Evolutionary conservation across 352 stramenopile species (phyloP).

Genomic region (Phytophthora citrophthora): DNA sequence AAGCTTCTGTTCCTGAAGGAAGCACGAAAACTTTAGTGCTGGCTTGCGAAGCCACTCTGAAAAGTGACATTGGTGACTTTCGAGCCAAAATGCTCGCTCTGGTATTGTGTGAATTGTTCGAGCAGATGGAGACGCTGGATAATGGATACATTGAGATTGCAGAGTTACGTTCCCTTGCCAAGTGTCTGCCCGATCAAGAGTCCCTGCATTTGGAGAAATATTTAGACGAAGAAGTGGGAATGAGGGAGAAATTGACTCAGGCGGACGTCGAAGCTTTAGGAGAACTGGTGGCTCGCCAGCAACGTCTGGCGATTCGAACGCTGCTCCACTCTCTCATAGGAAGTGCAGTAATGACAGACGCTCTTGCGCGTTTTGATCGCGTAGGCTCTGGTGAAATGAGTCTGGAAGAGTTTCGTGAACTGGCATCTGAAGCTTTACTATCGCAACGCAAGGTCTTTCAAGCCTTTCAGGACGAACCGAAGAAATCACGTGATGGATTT

Average conservation of each 20-base stretch:
- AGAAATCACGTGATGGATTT: constrained; percentile 36
- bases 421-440: constrained; percentile 48
- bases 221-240: constrained; percentile 25
- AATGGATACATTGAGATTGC: constrained; percentile 73
- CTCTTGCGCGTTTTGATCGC: constrained; percentile 58
- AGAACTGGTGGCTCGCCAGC: constrained; percentile 34
- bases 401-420: constrained; percentile 67
- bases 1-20: not conserved
- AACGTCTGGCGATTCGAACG: constrained; percentile 21
- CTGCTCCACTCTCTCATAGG: constrained; percentile 54
- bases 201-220: constrained; percentile 3
- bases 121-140: constrained; percentile 69
- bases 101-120: constrained; percentile 69
- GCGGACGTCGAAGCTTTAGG: constrained; percentile 33
- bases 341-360: constrained; percentile 44
- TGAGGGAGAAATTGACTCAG: constrained; percentile 21
- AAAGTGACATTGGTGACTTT: constrained; percentile 28
- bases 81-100: constrained; percentile 46
- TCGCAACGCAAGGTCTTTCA: constrained; percentile 31
- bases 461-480: constrained; percentile 50
- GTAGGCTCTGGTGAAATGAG: constrained; percentile 60
- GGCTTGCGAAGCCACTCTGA: not conserved
- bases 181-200: constrained; percentile 30
- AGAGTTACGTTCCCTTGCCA: constrained; percentile 67
- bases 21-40: not conserved